These are phyloP conservation scores for Croton laevigatus DNA, from an alignment of 441 rosid genomes.

Conservation along the genomic window DNA sequence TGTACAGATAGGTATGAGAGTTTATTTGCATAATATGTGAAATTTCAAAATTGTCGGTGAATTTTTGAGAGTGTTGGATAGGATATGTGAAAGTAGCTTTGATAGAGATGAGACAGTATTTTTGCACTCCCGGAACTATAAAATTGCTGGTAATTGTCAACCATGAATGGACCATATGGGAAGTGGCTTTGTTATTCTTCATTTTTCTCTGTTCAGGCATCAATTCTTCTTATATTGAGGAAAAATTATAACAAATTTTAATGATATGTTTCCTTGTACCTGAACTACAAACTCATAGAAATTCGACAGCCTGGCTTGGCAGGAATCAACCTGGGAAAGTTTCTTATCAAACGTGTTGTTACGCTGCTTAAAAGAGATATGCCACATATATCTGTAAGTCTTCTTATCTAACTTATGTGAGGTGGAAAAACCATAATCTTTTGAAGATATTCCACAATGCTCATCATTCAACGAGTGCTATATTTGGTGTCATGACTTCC, in stretches of 20 bases:
- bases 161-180: background rate
- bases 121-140: background rate
- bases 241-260: slow-evolving; percentile 2
- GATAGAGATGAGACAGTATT: no score
- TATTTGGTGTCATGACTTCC: background rate
- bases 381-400: slow-evolving; percentile 83
- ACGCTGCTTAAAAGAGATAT: slow-evolving; percentile 85
- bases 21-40: background rate
- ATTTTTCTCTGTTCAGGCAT: background rate
- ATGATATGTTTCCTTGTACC: slow-evolving; percentile 9
- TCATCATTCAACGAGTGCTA: background rate
- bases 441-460: background rate
- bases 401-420: background rate
- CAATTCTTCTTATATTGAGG: background rate
- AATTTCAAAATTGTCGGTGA: slow-evolving; percentile 9
- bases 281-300: slow-evolving; percentile 29
- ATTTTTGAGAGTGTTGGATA: no score
- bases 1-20: background rate
- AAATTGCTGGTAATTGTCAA: slow-evolving; percentile 1
- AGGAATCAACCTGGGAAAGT: slow-evolving; percentile 94
- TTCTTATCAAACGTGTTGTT: slow-evolving; percentile 91
- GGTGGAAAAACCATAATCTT: slow-evolving; percentile 6
- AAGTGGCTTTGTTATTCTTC: background rate
- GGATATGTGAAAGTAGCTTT: no score
- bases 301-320: slow-evolving; percentile 88